Evolutionary conservation across 306 rosid genomes (phyloP).

Genomic region (Vachellia collinsii): DNA sequence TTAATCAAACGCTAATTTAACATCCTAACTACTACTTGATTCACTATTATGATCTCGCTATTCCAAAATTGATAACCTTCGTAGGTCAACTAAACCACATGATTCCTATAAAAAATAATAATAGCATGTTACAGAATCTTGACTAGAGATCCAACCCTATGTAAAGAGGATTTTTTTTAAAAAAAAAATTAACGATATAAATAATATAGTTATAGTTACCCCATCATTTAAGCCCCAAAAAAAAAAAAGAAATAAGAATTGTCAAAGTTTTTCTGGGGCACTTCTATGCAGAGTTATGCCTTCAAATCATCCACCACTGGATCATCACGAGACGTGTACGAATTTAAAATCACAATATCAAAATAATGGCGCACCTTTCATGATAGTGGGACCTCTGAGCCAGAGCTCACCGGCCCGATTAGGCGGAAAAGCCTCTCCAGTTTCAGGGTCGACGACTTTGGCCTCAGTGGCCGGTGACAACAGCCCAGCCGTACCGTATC

Average conservation of each 20-base stretch:
- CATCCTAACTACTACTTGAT: neutral
- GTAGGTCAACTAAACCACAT: neutral
- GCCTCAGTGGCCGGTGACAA: slow-evolving; percentile 68
- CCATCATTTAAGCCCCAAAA: neutral
- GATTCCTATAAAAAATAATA: neutral
- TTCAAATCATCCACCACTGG: too few relatives aligned
- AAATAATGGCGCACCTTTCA: slow-evolving; percentile 64
- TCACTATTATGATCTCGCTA: neutral
- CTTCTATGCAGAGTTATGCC: too few relatives aligned
- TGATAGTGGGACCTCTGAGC: slow-evolving; percentile 81
- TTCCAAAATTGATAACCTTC: neutral
- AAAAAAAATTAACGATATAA: neutral
- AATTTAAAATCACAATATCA: too few relatives aligned
- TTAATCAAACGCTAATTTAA: neutral
- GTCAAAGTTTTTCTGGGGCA: neutral
- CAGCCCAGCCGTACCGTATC: slow-evolving; percentile 88
- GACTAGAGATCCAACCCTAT: neutral
- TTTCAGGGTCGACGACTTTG: slow-evolving; percentile 66
- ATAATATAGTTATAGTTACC: neutral
- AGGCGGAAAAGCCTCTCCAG: slow-evolving; percentile 49
- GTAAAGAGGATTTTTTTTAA: neutral
- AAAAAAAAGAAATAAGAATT: neutral
- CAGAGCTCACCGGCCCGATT: slow-evolving; percentile 87
- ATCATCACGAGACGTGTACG: too few relatives aligned
- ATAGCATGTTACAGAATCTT: neutral